Percentiles rank a stretch among this genome's conserved stretches.
phyloP scores from a whole-genome alignment of 176 grass and related monocot species.

The Thinopyrum elongatum region DNA sequence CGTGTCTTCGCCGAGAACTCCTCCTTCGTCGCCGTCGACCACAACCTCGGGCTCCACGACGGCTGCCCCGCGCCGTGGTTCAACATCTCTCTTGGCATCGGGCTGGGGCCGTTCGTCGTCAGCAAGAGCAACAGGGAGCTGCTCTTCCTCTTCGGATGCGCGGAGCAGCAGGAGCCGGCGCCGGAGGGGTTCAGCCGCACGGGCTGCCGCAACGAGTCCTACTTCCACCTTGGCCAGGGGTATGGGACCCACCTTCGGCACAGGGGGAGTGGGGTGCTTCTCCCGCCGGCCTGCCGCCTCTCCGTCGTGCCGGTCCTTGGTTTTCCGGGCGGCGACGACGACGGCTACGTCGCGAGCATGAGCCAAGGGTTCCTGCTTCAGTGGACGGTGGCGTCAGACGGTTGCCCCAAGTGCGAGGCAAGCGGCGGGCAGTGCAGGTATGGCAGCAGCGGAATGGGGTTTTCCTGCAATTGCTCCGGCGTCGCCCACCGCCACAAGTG shows the following conservation, averaged over 20 bases:
- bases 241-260: no score
- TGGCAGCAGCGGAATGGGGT: accelerated
- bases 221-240: not conserved
- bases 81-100: not conserved
- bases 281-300: not conserved
- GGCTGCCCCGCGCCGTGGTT: slow-evolving; percentile 10
- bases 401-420: slow-evolving; percentile 27
- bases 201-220: not conserved
- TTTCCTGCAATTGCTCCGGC: slow-evolving; percentile 27
- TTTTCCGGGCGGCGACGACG: not conserved
- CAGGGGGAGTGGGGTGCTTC: no score
- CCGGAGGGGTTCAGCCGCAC: not conserved
- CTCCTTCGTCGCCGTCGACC: slow-evolving; percentile 8
- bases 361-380: slow-evolving; percentile 18
- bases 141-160: no score
- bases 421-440: slow-evolving; percentile 33
- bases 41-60: slow-evolving; percentile 15
- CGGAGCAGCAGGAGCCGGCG: not conserved
- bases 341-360: not conserved
- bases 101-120: not conserved
- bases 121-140: not conserved
- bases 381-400: not conserved
- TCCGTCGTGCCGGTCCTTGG: not conserved
- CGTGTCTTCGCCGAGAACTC: not conserved
- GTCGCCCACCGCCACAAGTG: not conserved